A percentile compares a stretch with the other conserved stretches of the same genome.
phyloP scores from a whole-genome alignment of 2,329 filamentous ascomycete species.

The Tolypocladium guangdongense region DNA sequence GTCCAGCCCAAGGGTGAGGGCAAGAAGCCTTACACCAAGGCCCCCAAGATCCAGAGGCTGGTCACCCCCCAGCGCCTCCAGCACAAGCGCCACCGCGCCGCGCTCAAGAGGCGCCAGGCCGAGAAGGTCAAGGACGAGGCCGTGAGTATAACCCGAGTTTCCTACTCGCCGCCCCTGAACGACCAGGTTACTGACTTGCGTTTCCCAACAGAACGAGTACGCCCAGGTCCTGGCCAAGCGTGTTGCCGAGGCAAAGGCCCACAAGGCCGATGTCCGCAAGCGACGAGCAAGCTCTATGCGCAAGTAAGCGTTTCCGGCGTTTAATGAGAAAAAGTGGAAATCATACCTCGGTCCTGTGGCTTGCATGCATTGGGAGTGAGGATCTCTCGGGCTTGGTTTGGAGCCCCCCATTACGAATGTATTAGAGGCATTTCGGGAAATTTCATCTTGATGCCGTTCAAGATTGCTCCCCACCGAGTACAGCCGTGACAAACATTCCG shows the following conservation, averaged over 20 bases:
- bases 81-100: conserved; percentile 97
- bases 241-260: conserved; percentile 89
- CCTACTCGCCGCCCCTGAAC: not conserved
- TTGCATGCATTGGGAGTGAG: conserved; percentile 31
- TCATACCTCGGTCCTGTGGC: conserved; percentile 23
- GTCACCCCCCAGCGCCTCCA: conserved; percentile 99
- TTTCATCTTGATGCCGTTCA: conserved; percentile 13
- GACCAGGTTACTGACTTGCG: conserved; percentile 14
- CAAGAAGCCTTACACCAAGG: conserved; percentile 99
- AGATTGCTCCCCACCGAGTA: not conserved
- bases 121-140: conserved; percentile 99
- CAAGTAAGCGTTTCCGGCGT: conserved; percentile 52
- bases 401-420: conserved; percentile 22
- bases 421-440: conserved; percentile 25
- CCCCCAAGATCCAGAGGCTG: conserved; percentile 98
- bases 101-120: conserved; percentile 94
- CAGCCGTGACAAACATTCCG: not conserved
- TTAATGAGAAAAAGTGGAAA: conserved; percentile 21
- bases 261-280: conserved; percentile 92
- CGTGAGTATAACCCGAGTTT: conserved; percentile 46
- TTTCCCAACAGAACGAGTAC: conserved; percentile 77
- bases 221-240: conserved; percentile 93
- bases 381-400: conserved; percentile 20
- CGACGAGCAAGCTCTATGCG: conserved; percentile 90
- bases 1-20: conserved; percentile 95